Percentiles rank a stretch among this genome's conserved stretches.
phyloP scores from a whole-genome alignment of 202 grass and related monocot species.

The Cymbopogon flexuosus region DNA sequence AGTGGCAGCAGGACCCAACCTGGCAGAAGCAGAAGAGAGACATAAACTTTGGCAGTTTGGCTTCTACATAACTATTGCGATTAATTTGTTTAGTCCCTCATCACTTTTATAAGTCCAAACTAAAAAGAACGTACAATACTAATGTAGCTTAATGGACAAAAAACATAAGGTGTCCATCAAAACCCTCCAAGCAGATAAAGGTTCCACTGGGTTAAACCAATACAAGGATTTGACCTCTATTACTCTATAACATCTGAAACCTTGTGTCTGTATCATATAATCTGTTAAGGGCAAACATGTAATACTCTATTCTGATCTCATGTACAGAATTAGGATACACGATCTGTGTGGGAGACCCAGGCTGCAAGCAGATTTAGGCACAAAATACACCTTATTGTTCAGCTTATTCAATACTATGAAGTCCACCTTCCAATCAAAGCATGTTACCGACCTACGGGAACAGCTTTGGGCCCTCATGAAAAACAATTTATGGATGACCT shows the following conservation, averaged over 20 bases:
- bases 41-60: constrained; percentile 28
- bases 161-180: background rate
- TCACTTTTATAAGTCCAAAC: constrained; percentile 21
- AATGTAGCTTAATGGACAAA: background rate
- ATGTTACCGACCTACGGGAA: background rate
- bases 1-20: constrained; percentile 47
- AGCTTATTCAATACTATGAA: background rate
- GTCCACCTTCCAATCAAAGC: constrained; percentile 4
- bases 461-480: background rate
- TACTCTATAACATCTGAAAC: background rate
- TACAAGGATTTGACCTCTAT: background rate
- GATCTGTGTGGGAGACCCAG: background rate
- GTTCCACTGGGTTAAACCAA: background rate
- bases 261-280: constrained; percentile 14
- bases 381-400: background rate
- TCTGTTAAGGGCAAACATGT: background rate
- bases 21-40: constrained; percentile 40
- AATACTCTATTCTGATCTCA: constrained; percentile 23
- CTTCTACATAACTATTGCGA: background rate
- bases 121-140: constrained; percentile 16
- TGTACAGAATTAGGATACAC: background rate
- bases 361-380: background rate
- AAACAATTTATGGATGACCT: background rate
- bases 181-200: background rate
- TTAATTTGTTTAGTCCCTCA: background rate